Evolutionary conservation across 2,329 filamentous ascomycete species (phyloP), one percentile per base, ranked within the genome.

Genomic region (Teratosphaeria gauchensis): DNA sequence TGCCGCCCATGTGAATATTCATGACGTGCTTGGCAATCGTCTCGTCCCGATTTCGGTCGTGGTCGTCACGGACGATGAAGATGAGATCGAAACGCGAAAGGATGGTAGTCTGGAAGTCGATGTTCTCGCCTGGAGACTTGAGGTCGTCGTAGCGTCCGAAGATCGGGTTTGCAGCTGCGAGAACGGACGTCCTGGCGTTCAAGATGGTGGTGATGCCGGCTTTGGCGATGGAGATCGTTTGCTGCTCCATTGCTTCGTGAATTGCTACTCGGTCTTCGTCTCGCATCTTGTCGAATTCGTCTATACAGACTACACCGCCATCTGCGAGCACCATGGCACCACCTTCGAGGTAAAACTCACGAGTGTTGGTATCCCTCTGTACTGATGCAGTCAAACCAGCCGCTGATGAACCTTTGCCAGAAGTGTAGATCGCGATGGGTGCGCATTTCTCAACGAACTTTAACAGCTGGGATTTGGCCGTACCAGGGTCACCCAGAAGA

Each of bases 211-310:
- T 99, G 71, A 99, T 99, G 68, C 94, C 94, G 0, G 94, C 94
- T 77, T 99, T 97, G 63, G 94, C 94, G 67, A 99, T 97, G 11
- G 94, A 97, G 61, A 99, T 99, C 0, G 94, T 99, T 75, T 99
- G 94, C 77, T 99, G 94, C 73, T 99, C 94, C 94, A 99, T 99
- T 59, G 94, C 94, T 82, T 99, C 94, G 80, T 99, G 94, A 65
- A 99, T 99, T 1, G 94, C 94, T 6, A 97, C 94, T 66, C 94
- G 84, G 68, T 99, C 94, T 74, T 99, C 94, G 71, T 99, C 94
- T 62, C 94, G 84, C 94, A 99, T 99, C 80, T 99, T 99, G 78
- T 99, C 94, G 71, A 99, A 99, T 76, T 99, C 94, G 71, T 99
- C 94, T 67, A 99, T 99, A 74, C 94, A 97, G 9, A 97, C 94